Conservation (phyloP, 306 rosid species). For the Trifolium pratense region DNA sequence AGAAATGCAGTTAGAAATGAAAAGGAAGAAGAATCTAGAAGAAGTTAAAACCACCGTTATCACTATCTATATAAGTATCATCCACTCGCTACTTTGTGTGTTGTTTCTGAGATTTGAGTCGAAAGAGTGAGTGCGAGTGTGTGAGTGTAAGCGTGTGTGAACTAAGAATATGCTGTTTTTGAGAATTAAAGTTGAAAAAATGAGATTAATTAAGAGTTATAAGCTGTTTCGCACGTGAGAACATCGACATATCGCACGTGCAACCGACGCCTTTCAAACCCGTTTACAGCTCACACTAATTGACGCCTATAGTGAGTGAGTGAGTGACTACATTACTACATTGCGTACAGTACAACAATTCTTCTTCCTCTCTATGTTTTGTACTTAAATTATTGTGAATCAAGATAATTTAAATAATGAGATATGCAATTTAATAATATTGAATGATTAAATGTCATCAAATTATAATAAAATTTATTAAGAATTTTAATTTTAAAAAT, state of each 20-base stretch:
- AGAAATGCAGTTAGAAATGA: slow-evolving; percentile 52
- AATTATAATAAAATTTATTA: too few species aligned
- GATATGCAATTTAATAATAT: too few species aligned
- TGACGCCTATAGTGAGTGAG: slow-evolving; percentile 37
- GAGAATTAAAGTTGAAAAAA: slow-evolving; percentile 50
- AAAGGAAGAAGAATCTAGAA: slow-evolving; percentile 35
- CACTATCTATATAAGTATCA: not conserved
- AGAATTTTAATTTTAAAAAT: too few species aligned
- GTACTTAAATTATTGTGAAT: too few species aligned
- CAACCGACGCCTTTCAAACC: slow-evolving; percentile 68
- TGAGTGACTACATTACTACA: not conserved
- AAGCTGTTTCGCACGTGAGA: slow-evolving; percentile 53
- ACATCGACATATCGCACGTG: slow-evolving; percentile 52
- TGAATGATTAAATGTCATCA: too few species aligned
- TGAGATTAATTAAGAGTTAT: slow-evolving; percentile 35
- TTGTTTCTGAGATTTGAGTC: slow-evolving; percentile 48
- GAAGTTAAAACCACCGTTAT: slow-evolving; percentile 6
- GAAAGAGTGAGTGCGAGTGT: slow-evolving; percentile 44
- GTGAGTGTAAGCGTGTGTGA: slow-evolving; percentile 37
- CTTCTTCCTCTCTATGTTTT: not conserved
- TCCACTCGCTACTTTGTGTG: slow-evolving; percentile 16
- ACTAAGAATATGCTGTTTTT: slow-evolving; percentile 23
- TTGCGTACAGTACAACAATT: not conserved
- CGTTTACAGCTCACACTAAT: slow-evolving; percentile 36
- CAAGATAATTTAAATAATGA: too few species aligned